These are phyloP conservation scores for Arthrobotrys iridis DNA, from an alignment of 2,329 filamentous ascomycete genomes.

Conservation along the genomic window DNA sequence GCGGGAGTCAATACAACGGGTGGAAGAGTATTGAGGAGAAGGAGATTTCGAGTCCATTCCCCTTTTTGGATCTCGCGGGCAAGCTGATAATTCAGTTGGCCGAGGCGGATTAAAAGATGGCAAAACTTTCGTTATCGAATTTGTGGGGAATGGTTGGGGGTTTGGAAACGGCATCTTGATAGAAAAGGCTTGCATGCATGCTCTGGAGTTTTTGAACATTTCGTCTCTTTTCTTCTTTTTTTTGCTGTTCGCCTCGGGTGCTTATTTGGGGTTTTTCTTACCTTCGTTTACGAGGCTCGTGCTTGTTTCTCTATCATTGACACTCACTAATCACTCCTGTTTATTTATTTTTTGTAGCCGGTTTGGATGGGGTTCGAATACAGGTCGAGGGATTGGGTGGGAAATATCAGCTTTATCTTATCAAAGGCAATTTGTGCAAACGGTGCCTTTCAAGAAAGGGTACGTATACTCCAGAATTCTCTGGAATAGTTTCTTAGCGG, in stretches of 20 bases:
- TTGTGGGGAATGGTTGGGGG: neutral
- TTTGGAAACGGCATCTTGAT: no score
- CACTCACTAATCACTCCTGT: neutral
- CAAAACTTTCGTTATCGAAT: no score
- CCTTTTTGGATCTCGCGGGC: slow-evolving; percentile 92
- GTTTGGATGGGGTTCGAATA: slow-evolving; percentile 1
- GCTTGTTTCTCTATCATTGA: neutral
- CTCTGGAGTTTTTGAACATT: slow-evolving; percentile 9
- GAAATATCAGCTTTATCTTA: neutral
- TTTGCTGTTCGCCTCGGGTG: neutral
- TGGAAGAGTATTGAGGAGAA: slow-evolving; percentile 78
- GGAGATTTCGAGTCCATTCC: slow-evolving; percentile 92
- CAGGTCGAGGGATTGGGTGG: neutral
- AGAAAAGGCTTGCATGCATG: slow-evolving; percentile 17
- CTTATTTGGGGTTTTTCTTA: neutral
- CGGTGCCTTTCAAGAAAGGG: no score
- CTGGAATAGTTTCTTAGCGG: no score
- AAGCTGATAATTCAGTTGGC: slow-evolving; percentile 92
- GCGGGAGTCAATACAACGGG: slow-evolving; percentile 65
- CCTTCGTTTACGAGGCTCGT: neutral
- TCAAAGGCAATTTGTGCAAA: no score
- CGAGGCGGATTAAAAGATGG: slow-evolving; percentile 71
- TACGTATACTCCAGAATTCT: no score
- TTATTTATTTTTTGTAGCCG: neutral
- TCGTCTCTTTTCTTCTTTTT: neutral